Base-by-base conservation (phyloP, 2,329 filamentous ascomycete species). In the Calonectria hawksworthii region DNA sequence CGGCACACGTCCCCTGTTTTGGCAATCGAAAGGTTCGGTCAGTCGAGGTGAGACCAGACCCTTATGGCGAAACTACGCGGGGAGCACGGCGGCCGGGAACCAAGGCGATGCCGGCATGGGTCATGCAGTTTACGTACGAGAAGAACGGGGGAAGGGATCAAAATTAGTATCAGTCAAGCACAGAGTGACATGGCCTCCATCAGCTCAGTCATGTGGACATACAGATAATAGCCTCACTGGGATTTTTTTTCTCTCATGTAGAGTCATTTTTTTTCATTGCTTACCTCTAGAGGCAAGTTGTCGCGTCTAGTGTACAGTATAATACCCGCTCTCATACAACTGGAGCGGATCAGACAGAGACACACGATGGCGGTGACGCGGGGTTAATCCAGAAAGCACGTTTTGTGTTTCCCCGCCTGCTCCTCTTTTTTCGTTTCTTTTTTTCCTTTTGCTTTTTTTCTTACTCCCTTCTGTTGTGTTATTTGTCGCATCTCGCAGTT, bases 261-360 rank as follows among this genome's bases (percentile, higher is more conserved):
- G 44, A 34, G 47, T 56, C 34, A 38, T 41, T 50, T 11, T 52
- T 64, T 51, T 26, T 41, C 38, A 51, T 50, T 36, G 21, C 61
- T 36, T 65, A 44, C 65, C 59, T 59, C 67, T 65, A 54, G 71
- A 61, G 66, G 67, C 36, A 68, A 64, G 56, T 63, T 59, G 44
- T 70, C 54, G 18, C 38, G 41, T 65, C 32, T 34, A 36, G 71
- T 66, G 47, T 52, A 47, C 41, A 51, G 41, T 38, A 23, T 23
- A 50, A 41, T 51, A 73, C 66, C 66, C 71, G 66, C 71, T 68
- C 73, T 70, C 72, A 72, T 61, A 72, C 75, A 76, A 80, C 77
- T 80, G 78, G 78, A 75, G 78, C 79, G 76, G 78, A 79, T 80
- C 78, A 47, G 64, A 75, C 78, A 47, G 64, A 75, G 70, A 70